These are phyloP conservation scores for Cyclocybe aegerita DNA, from an alignment of 768 basidiomycete species.

Conservation along the genomic window DNA sequence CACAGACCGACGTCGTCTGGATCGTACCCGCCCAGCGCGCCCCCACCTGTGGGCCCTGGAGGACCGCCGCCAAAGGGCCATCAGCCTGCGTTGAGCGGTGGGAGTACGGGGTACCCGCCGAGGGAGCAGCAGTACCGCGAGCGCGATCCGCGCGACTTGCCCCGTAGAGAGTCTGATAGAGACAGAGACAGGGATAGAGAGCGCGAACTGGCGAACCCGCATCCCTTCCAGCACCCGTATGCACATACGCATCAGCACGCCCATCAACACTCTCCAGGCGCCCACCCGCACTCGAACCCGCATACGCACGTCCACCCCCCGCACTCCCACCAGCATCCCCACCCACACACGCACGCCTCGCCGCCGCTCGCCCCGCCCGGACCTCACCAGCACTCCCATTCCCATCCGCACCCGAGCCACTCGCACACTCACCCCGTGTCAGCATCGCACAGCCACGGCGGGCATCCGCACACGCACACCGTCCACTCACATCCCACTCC, in stretches of 20 bases:
- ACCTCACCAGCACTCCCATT: neutral
- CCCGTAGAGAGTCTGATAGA: too few relatives aligned
- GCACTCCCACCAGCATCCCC: neutral
- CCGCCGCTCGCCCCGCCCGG: too few relatives aligned
- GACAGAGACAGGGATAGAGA: constrained; percentile 14
- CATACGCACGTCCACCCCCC: constrained; percentile 1
- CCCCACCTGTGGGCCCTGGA: too few relatives aligned
- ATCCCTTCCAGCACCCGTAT: constrained; percentile 4
- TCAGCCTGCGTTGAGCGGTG: constrained; percentile 10
- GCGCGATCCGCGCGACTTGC: neutral
- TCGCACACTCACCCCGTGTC: neutral
- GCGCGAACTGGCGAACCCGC: constrained; percentile 2
- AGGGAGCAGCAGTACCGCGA: too few relatives aligned
- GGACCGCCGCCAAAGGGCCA: too few relatives aligned
- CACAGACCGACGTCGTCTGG: neutral
- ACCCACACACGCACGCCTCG: neutral
- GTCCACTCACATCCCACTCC: neutral
- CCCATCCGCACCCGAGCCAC: neutral
- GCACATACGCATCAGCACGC: neutral
- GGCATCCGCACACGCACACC: neutral
- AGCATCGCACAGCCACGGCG: neutral
- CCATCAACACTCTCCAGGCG: neutral
- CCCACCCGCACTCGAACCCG: neutral
- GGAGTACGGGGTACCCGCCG: constrained; percentile 4
- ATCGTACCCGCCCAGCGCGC: neutral